Base-by-base conservation (phyloP, 805 yeast genomes). In the Nakazawaea siamensis region DNA sequence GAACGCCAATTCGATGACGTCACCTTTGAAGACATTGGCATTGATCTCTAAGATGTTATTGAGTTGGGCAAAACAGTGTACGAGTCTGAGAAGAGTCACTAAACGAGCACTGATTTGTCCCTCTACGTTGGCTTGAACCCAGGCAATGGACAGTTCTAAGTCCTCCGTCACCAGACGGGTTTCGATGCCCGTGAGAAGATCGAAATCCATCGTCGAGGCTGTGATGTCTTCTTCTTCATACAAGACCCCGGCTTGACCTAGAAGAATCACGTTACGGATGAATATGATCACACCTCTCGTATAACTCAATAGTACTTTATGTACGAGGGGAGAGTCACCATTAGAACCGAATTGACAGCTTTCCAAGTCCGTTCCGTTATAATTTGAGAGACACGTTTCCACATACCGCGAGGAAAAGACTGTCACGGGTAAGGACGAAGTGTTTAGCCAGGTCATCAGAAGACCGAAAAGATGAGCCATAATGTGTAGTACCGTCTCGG, bases 211-310 rank as follows among this genome's bases (percentile, higher is more conserved):
- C 11, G 66, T 64, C 44, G 79, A 72, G 1, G 80, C 70, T 37
- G 76, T 76, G 21, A 82, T 57, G 54, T 83, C 94, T 49, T 82
- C 92, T 47, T 80, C 92, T 48, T 81, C 86, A 43, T 70, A 73
- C 9, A 80, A 58, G 7, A 75, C 79, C n/a, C 77, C 78, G 5
- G 67, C 59, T 34, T 58, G 58, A 2, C 78, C 75, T 24, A 77
- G 57, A 7, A 55, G 52, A 3, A 69, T 40, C 12, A 64, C 57
- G 11, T 68, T 57, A 15, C 70, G 71, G 14, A 78, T 70, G 52
- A 71, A 68, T 46, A 69, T 70, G 33, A 75, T 55, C 5, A 77
- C 44, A 2, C 79, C 84, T 8, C 72, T 44, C 2, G 73, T 60
- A 36, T 69, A 71, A 11, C 70, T 57, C 28, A 68, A 59, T 31